A percentile compares a stretch with the other conserved stretches of the same genome.
phyloP scores from a whole-genome alignment of 2,329 filamentous ascomycete genomes.

The Aspergillus ochraceus region DNA sequence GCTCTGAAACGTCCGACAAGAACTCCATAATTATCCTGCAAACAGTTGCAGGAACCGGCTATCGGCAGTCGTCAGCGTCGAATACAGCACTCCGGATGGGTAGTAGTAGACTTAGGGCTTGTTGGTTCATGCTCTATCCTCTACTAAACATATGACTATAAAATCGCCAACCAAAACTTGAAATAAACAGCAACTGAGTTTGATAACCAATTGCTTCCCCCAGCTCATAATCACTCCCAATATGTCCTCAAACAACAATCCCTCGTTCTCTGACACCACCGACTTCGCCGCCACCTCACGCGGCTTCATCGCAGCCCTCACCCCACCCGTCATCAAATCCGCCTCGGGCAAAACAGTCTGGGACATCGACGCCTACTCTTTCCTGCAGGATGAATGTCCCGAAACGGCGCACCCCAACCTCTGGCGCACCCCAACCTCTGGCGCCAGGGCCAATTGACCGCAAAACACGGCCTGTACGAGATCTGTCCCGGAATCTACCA shows the following conservation, averaged over 20 bases:
- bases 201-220: too few species aligned
- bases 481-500: constrained; percentile 41
- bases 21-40: too few species aligned
- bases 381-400: constrained; percentile 26
- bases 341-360: constrained; percentile 27
- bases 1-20: too few species aligned
- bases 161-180: too few species aligned
- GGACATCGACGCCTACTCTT: constrained; percentile 33
- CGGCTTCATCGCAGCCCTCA: constrained; percentile 22
- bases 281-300: constrained; percentile 20
- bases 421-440: constrained; percentile 39
- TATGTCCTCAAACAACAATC: not conserved
- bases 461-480: constrained; percentile 38
- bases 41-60: too few species aligned
- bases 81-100: too few species aligned
- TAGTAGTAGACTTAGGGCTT: too few species aligned
- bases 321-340: constrained; percentile 20
- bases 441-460: constrained; percentile 35
- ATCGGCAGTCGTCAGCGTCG: too few species aligned
- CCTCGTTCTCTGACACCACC: constrained; percentile 13
- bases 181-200: too few species aligned
- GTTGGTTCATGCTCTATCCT: too few species aligned
- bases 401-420: constrained; percentile 32
- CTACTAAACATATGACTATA: too few species aligned
- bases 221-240: not conserved